Percentiles rank a stretch among this genome's conserved stretches.
Conservation (phyloP, 1,139 yeast species). For the Hemisphaericaspora xylanilytica region DNA sequence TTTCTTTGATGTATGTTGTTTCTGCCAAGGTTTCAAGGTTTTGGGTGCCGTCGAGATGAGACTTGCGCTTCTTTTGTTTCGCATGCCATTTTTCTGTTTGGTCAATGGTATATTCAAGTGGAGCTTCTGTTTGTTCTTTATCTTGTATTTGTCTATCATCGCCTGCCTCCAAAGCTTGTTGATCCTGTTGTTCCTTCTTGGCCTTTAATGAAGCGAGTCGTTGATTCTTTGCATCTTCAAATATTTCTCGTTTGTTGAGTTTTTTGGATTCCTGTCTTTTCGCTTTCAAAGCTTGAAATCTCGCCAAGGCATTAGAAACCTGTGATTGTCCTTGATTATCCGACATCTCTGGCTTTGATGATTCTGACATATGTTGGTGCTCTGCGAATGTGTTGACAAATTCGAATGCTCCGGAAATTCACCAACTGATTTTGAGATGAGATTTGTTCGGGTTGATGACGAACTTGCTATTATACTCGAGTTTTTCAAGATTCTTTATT, state of each 20-base stretch:
- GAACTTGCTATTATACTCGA: no score
- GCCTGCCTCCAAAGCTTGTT: no score
- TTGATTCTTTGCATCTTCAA: constrained; percentile 9
- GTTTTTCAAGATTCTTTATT: no score
- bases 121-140: constrained; percentile 1
- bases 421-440: no score
- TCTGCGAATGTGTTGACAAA: no score
- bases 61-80: constrained; percentile 29
- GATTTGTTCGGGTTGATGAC: no score
- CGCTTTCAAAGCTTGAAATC: constrained; percentile 10
- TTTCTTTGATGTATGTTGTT: constrained; percentile 49
- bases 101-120: constrained; percentile 52
- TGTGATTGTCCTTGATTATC: background rate
- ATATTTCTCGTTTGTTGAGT: constrained; percentile 22
- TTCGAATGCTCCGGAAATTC: no score
- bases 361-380: no score
- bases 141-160: constrained; percentile 1
- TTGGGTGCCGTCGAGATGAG: constrained; percentile 23
- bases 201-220: constrained; percentile 8
- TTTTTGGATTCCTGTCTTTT: constrained; percentile 17
- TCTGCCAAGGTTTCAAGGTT: constrained; percentile 56
- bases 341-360: background rate
- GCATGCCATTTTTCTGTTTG: constrained; percentile 68
- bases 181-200: constrained; percentile 4
- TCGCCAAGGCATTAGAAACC: background rate